A percentile compares a stretch with the other conserved stretches of the same genome.
These are phyloP conservation scores for Globisporangium uncinulatum DNA, from an alignment of 352 stramenopile species.

Conservation along the genomic window DNA sequence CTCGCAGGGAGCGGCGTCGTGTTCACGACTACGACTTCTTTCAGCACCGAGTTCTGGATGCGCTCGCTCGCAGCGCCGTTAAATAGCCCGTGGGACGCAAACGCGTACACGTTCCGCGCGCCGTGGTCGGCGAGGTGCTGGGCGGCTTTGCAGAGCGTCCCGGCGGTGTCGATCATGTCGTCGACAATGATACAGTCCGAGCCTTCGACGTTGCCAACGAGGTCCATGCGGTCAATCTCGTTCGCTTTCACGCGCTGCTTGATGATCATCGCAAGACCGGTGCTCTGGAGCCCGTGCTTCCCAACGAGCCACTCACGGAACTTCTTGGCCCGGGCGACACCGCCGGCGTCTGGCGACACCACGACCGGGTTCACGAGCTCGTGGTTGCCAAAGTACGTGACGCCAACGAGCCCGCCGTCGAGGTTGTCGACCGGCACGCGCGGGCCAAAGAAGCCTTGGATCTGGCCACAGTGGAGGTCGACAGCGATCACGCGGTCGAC, in stretches of 20 bases:
- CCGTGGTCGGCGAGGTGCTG: slow-evolving; percentile 95
- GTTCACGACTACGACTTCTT: slow-evolving; percentile 90
- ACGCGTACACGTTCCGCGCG: slow-evolving; percentile 97
- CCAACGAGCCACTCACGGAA: slow-evolving; percentile 98
- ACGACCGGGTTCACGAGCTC: slow-evolving; percentile 99
- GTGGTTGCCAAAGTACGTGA: slow-evolving; percentile 94
- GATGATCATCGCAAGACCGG: slow-evolving; percentile 99
- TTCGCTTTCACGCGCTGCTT: slow-evolving; percentile 98
- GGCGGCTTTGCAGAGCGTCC: slow-evolving; percentile 97
- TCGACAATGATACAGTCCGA: slow-evolving; percentile 99
- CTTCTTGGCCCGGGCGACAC: slow-evolving; percentile 99
- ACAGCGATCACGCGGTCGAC: slow-evolving; percentile 86
- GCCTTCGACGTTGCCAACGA: slow-evolving; percentile 98
- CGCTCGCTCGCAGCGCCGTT: slow-evolving; percentile 87
- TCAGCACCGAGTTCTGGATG: slow-evolving; percentile 89
- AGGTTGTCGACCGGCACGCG: slow-evolving; percentile 99
- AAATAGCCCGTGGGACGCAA: slow-evolving; percentile 98
- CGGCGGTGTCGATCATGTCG: slow-evolving; percentile 99
- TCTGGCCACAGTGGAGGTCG: slow-evolving; percentile 86
- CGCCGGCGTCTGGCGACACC: slow-evolving; percentile 98
- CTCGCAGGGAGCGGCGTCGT: slow-evolving; percentile 80
- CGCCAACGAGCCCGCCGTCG: slow-evolving; percentile 91
- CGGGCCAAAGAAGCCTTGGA: slow-evolving; percentile 98
- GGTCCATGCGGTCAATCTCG: slow-evolving; percentile 98
- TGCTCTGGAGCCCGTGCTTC: slow-evolving; percentile 97